These are phyloP conservation scores for Flaveria brownii DNA, from an alignment of 129 eudicot genomes.

Conservation along the genomic window DNA sequence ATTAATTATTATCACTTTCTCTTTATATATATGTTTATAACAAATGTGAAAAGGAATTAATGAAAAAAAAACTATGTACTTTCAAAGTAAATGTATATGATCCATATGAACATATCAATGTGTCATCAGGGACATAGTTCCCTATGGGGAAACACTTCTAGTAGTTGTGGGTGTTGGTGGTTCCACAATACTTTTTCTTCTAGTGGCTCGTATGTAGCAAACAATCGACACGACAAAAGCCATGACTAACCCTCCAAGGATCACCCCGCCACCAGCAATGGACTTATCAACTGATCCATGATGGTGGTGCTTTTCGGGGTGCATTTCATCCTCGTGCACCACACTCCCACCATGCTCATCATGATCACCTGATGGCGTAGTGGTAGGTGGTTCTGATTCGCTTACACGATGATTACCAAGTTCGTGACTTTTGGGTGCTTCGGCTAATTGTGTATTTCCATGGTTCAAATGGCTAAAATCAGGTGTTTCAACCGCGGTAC, in stretches of 20 bases:
- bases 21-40: background rate
- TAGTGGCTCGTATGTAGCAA: conserved; percentile 61
- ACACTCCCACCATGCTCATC: conserved; percentile 16
- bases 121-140: conserved; percentile 2
- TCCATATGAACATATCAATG: background rate
- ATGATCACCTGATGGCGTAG: conserved; percentile 19
- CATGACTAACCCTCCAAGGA: conserved; percentile 54
- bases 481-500: background rate
- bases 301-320: conserved; percentile 39
- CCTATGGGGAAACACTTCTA: conserved; percentile 3
- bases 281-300: conserved; percentile 45
- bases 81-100: background rate
- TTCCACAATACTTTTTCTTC: conserved; percentile 38
- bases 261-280: conserved; percentile 57
- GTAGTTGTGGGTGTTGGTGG: conserved; percentile 40
- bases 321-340: background rate
- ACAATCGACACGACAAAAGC: conserved; percentile 46
- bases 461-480: conserved; percentile 12
- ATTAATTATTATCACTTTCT: no score
- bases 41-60: background rate
- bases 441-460: conserved; percentile 16
- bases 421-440: conserved; percentile 39
- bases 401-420: conserved; percentile 39
- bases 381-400: conserved; percentile 20
- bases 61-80: background rate